phyloP scores from a whole-genome alignment of 352 stramenopile genomes.

The Aphanomyces invadans region DNA sequence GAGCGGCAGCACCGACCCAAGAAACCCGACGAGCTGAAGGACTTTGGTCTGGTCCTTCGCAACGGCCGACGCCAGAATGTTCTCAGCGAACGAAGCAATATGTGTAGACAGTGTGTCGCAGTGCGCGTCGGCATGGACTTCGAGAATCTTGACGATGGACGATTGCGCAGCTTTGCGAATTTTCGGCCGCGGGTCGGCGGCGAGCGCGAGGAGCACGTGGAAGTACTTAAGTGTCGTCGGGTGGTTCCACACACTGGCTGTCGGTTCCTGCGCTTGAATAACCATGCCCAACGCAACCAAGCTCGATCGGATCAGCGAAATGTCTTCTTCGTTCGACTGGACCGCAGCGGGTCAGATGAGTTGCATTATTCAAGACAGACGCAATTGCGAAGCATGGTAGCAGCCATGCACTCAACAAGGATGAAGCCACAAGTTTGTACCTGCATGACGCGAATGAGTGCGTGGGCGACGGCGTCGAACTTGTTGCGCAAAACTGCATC shows the following conservation, averaged over 20 bases:
- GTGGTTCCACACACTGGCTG: constrained; percentile 46
- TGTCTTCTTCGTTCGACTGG: constrained; percentile 46
- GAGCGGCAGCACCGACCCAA: constrained; percentile 67
- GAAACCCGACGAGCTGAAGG: constrained; percentile 71
- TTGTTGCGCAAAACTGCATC: constrained; percentile 73
- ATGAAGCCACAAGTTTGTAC: too few species aligned
- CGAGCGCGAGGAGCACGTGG: constrained; percentile 65
- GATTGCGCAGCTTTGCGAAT: constrained; percentile 75
- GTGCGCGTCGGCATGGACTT: constrained; percentile 55
- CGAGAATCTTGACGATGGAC: constrained; percentile 61
- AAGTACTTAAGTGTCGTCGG: constrained; percentile 68
- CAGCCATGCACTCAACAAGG: too few species aligned
- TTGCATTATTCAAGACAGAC: too few species aligned
- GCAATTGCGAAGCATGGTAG: too few species aligned
- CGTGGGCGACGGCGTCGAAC: constrained; percentile 63
- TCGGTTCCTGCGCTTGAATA: constrained; percentile 67
- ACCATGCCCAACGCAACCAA: constrained; percentile 52
- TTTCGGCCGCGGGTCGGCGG: constrained; percentile 74
- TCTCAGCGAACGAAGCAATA: constrained; percentile 80
- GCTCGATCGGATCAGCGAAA: constrained; percentile 51
- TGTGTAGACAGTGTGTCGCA: constrained; percentile 78
- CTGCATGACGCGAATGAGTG: constrained; percentile 59
- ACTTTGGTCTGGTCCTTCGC: constrained; percentile 66
- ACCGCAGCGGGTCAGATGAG: too few species aligned
- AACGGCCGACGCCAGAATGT: constrained; percentile 52